phyloP scores from a whole-genome alignment of 495 filamentous ascomycete species.

The Penicillium tannophilum region DNA sequence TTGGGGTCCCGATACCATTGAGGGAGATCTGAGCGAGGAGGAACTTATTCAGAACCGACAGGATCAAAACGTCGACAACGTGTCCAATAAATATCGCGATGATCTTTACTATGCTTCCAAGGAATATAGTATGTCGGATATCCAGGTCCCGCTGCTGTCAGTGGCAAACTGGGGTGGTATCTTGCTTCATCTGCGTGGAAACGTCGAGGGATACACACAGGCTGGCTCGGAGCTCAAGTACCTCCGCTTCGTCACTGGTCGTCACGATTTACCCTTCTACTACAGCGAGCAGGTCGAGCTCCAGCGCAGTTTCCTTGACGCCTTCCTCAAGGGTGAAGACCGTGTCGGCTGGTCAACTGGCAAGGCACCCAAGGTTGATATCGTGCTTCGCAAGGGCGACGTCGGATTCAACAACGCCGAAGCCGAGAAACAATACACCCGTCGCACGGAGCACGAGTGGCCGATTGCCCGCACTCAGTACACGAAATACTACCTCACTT shows the following conservation, averaged over 20 bases:
- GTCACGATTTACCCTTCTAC: slow-evolving; percentile 74
- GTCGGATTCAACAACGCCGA: slow-evolving; percentile 63
- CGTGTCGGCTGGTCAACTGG: slow-evolving; percentile 61
- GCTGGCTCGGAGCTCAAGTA: slow-evolving; percentile 65
- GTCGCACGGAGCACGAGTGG: slow-evolving; percentile 62
- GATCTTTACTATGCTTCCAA: slow-evolving; percentile 62
- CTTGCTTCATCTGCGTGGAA: slow-evolving; percentile 62
- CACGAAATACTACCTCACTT: slow-evolving; percentile 55
- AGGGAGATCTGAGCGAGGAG: slow-evolving; percentile 60
- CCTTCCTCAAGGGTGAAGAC: slow-evolving; percentile 68
- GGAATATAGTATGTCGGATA: slow-evolving; percentile 60
- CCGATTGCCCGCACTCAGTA: slow-evolving; percentile 64
- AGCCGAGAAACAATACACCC: slow-evolving; percentile 51
- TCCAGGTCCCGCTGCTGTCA: slow-evolving; percentile 59
- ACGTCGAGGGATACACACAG: slow-evolving; percentile 58
- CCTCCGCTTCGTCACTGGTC: slow-evolving; percentile 64
- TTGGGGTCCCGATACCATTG: slow-evolving; percentile 58
- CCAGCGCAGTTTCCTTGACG: slow-evolving; percentile 65
- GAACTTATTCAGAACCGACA: slow-evolving; percentile 60
- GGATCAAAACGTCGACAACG: slow-evolving; percentile 64
- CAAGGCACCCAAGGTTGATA: slow-evolving; percentile 55
- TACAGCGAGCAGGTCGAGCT: slow-evolving; percentile 65
- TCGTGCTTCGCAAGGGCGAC: slow-evolving; percentile 63
- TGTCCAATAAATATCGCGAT: slow-evolving; percentile 54
- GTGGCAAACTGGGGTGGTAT: slow-evolving; percentile 68